Base-by-base conservation (phyloP, 371 early-diverging fungal genomes). In the Gilbertella persicaria region DNA sequence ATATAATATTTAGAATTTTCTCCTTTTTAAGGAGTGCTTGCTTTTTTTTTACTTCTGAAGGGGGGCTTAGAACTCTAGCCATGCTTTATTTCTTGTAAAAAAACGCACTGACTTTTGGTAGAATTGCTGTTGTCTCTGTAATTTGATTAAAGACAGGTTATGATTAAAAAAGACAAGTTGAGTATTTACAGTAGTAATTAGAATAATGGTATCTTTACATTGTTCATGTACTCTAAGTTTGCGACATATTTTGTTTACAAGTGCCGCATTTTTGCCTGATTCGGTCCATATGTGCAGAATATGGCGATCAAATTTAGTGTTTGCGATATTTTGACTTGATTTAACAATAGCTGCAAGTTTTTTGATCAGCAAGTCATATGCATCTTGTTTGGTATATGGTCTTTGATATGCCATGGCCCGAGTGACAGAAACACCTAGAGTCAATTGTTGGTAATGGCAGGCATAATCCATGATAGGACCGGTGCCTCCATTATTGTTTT, bases 381-480 rank as follows among this genome's bases (percentile, higher is more conserved):
- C 79, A 48, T 80, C 78, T 16, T 61, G 23, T 25, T 55, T 55
- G 0, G 74, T 75, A 50, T 72, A 77, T 0, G 63, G 55, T 6
- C 79, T 64, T 20, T 60, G 44, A 50, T 55, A 76, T 0, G 78
- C 68, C 55, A 74, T 71, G 1, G 84, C 82, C 2, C 84, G 61
- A 2, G 84, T 84, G 17, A 84, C 84, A 5, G 82, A 80, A 8
- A 84, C 80, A 23, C 78, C 82, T 7, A 80, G 39, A 13, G 57
- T 58, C 24, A 51, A 7, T 19, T 35, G 7, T 12, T 46, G 3
- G 2, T 29, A 43, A 2, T 58, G 62, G 43, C 75, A 67, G 5
- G 76, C 68, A 55, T 79, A 84, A 49, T 84, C 84, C 24, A 80
- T 78, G 46, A 84, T 75, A 26, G 84, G 80, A 5, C 77, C 75